Evolutionary conservation across 2,329 filamentous ascomycete species (phyloP), one percentile per base, ranked within the genome.

Genomic region (Epichloe baconii): DNA sequence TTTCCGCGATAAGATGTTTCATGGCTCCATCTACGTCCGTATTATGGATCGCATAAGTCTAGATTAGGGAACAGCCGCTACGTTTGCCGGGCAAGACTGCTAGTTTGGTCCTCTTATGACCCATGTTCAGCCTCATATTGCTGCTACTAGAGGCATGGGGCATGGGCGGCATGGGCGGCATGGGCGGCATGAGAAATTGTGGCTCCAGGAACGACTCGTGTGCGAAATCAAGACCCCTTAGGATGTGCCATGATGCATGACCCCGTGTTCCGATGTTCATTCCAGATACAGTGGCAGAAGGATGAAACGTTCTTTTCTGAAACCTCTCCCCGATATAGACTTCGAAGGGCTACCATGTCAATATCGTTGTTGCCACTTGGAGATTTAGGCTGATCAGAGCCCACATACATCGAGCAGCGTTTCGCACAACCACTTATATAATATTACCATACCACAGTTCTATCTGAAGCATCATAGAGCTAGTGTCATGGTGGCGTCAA

Each of bases 111-210:
- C n/a, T 36, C n/a, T 46, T 10, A 31, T 46, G 44, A 46, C 31
- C 44, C 31, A 21, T 36, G 31, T 46, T 36, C 31, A 34, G 31
- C 15, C 31, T 36, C 6, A 36, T 21, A 36, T 15, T 46, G 31
- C 36, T 46, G 31, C 36, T 21, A 21, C 44, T n/a, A 21, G 44
- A 46, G 60, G 56, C 19, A 67, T 62, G 61, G 61, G 45, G 23
- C 23, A 26, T 26, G 23, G 23, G 45, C 47, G 57, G 43, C 44
- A 46, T 34, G 31, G 44, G 52, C 23, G 6, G 23, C 23, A 26
- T 26, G 23, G 2, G 45, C 46, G 56, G 43, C 31, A 45, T 12
- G 31, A 31, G 31, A 46, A 15, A 35, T 2, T 46, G n/a, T 36
- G 31, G 11, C 31, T 35, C 31, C 10, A 23, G 31, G 31, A 15